Evolutionary conservation across 495 filamentous ascomycete species (phyloP).

Genomic region (Daldinia concentrica): DNA sequence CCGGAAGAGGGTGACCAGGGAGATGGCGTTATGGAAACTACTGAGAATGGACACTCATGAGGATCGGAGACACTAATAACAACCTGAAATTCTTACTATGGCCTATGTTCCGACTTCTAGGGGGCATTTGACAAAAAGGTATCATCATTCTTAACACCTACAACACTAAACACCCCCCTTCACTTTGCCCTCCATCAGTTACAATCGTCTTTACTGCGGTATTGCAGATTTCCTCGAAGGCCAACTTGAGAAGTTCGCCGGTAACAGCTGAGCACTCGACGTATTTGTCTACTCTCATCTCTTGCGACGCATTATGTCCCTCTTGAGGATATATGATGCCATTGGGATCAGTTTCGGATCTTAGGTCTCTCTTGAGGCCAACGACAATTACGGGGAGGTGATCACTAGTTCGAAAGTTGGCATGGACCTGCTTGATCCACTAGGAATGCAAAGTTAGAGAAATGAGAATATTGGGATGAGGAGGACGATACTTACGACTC

Average conservation of each 20-base stretch:
- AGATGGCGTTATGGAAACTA: slow-evolving; percentile 44
- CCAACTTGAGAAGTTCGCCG: slow-evolving; percentile 78
- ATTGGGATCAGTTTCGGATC: slow-evolving; percentile 69
- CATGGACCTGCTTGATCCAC: slow-evolving; percentile 75
- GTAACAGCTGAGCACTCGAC: slow-evolving; percentile 89
- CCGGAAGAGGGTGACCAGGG: slow-evolving; percentile 29
- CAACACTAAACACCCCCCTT: slow-evolving; percentile 53
- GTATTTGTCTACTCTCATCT: slow-evolving; percentile 85
- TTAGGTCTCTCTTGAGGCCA: slow-evolving; percentile 83
- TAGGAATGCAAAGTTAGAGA: slow-evolving; percentile 42
- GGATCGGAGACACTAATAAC: neutral
- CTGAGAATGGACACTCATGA: slow-evolving; percentile 45
- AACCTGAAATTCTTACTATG: neutral
- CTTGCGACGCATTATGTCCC: slow-evolving; percentile 77
- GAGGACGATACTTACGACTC: slow-evolving; percentile 57
- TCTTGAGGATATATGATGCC: slow-evolving; percentile 78
- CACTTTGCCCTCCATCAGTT: slow-evolving; percentile 54
- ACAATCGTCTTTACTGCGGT: slow-evolving; percentile 71
- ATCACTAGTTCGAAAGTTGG: slow-evolving; percentile 67
- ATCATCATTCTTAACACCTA: slow-evolving; percentile 27
- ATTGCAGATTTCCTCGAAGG: slow-evolving; percentile 79
- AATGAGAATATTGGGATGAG: slow-evolving; percentile 6
- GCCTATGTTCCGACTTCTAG: neutral
- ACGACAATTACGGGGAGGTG: slow-evolving; percentile 77
- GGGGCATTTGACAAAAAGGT: neutral